Conservation (phyloP, 2,329 filamentous ascomycete species). For the Epichloe gansuensis region DNA sequence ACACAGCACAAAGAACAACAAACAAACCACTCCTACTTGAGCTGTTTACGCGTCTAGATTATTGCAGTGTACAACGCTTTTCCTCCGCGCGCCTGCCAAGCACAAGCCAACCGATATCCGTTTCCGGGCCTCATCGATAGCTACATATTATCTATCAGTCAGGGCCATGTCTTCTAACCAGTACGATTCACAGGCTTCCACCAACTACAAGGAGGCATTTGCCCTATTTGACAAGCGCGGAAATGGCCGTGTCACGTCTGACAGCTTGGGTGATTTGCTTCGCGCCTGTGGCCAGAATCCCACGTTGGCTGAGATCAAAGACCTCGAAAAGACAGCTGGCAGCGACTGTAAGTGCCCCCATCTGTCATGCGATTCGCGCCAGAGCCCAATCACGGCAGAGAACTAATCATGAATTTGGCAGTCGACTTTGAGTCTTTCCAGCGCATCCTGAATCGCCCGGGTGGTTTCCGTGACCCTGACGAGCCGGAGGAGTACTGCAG, state of each 20-base stretch:
- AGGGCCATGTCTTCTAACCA: constrained; percentile 37
- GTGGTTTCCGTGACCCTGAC: constrained; percentile 94
- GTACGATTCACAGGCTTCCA: constrained; percentile 52
- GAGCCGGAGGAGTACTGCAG: constrained; percentile 97
- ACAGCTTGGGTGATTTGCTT: constrained; percentile 82
- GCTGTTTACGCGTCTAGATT: background rate
- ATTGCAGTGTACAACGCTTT: background rate
- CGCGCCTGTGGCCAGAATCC: constrained; percentile 97
- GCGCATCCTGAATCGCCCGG: constrained; percentile 91
- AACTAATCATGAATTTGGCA: constrained; percentile 22
- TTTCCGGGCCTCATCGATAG: background rate
- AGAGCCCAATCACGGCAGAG: background rate
- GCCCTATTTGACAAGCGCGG: constrained; percentile 99
- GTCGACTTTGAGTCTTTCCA: constrained; percentile 98
- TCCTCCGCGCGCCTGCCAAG: background rate
- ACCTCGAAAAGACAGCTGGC: constrained; percentile 82
- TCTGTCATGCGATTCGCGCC: background rate
- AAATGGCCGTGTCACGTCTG: constrained; percentile 77
- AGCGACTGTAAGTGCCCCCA: constrained; percentile 63
- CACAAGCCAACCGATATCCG: background rate
- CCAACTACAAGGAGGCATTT: constrained; percentile 99
- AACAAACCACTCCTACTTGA: background rate
- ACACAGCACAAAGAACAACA: background rate
- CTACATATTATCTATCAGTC: background rate
- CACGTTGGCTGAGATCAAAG: constrained; percentile 80